phyloP scores from a whole-genome alignment of 805 yeast genomes.

The Metschnikowia peoriensis region DNA sequence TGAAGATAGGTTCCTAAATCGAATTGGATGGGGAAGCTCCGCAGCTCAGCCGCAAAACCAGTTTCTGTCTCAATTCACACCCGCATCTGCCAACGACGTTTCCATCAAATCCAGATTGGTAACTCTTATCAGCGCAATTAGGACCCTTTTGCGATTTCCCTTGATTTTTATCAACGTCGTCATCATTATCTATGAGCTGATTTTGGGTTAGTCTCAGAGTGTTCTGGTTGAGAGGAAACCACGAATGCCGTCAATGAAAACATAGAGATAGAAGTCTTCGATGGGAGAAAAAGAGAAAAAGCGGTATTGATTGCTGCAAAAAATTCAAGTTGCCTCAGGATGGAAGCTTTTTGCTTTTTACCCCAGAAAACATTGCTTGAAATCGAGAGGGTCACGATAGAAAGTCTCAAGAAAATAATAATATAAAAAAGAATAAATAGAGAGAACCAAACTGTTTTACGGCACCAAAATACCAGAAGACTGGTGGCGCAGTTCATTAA shows the following conservation, averaged over 20 bases:
- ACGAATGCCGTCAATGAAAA: too few species aligned
- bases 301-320: too few species aligned
- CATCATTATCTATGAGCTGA: constrained; percentile 67
- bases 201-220: constrained; percentile 48
- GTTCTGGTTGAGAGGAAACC: too few species aligned
- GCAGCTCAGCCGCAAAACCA: constrained; percentile 16
- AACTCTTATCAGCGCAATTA: constrained; percentile 66
- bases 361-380: too few species aligned
- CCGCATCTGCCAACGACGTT: constrained; percentile 37
- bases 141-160: constrained; percentile 74
- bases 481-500: neutral
- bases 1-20: constrained; percentile 73
- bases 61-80: constrained; percentile 35
- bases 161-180: constrained; percentile 64
- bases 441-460: neutral
- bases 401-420: too few species aligned
- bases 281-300: too few species aligned
- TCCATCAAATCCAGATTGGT: constrained; percentile 59
- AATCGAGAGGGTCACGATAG: too few species aligned
- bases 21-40: constrained; percentile 44
- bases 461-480: neutral
- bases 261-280: too few species aligned
- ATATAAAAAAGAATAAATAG: neutral
- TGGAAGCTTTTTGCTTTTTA: too few species aligned
- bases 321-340: too few species aligned